Evolutionary conservation across 1,284 basidiomycete genomes (phyloP), one percentile per base, ranked within the genome.

Genomic region (Cystobasidiaceae sp.): DNA sequence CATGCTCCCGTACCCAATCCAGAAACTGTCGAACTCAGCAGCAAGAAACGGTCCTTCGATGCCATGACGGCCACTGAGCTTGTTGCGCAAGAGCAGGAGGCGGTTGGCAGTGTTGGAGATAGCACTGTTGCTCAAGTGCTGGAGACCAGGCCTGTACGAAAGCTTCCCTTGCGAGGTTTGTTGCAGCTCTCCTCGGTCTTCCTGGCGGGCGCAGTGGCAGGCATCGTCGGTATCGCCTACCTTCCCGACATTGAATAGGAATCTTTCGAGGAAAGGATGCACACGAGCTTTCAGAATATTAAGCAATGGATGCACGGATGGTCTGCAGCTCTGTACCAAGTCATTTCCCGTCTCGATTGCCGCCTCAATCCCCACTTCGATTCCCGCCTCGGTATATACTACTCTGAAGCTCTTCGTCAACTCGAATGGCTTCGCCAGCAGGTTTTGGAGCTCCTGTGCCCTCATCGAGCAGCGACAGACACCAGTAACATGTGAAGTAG

Each of bases 171-270:
- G 54, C 37, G 54, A 15, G 37, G 27, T 11, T 23, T 41, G 6
- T 28, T 33, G 1, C 11, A 32, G 11, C 41, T 37, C 19, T 25
- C 50, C 9, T 23, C 9, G 13, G 33, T 32, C 4, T 43, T 56
- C 13, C 28, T 41, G 9, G 30, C 37, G 39, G 54, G 54, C 17
- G 54, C 54, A 15, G 21, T 44, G 8, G 54, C 54, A 43, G 54
- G 39, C 11, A 28, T 56, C 17, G 39, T 44, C 9, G 39, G 37
- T 13, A 28, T 56, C 15, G 54, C 54, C 9, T 4, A n/a, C 15
- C 41, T 56, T 15, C 54, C 54, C 37, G 54, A 56, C 9, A 5
- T 56, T 13, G 54, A 56, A 5, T 56, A 56, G 54, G 23, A 56
- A 33, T 56, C 54, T 27, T 4, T 56, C 4, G 54, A 56, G 32